Percentiles rank a stretch among this genome's conserved stretches.
Evolutionary conservation across 441 rosid genomes (phyloP).

Genomic region (Euphorbia corollata): DNA sequence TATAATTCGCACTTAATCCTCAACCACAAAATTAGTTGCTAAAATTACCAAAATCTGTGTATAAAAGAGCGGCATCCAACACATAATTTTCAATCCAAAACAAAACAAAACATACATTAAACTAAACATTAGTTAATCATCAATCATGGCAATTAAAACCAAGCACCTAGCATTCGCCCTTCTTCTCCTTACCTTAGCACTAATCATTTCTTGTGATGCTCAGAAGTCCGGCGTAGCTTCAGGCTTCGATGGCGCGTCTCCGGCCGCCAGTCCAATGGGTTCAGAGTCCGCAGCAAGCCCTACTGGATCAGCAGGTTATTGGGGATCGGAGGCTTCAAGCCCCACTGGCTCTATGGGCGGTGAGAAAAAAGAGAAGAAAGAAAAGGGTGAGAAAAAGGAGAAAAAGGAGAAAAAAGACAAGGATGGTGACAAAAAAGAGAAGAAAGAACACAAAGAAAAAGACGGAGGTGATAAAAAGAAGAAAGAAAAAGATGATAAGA

Average conservation of each 20-base stretch:
- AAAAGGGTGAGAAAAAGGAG: too few relatives aligned
- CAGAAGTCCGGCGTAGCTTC: not conserved
- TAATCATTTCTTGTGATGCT: not conserved
- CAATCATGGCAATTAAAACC: not conserved
- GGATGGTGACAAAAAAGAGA: not conserved
- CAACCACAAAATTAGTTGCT: not conserved
- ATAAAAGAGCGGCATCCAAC: not conserved
- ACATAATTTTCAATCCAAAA: not conserved
- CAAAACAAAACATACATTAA: not conserved
- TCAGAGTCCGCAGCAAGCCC: not conserved
- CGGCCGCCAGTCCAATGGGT: not conserved
- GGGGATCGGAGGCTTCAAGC: not conserved
- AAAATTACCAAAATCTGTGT: not conserved
- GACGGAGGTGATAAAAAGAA: not conserved
- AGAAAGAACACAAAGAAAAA: not conserved
- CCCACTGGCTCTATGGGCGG: not conserved
- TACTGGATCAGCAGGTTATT: not conserved
- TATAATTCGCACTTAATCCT: not conserved
- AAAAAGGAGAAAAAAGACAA: not conserved
- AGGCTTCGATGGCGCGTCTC: not conserved
- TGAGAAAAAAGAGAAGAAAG: not conserved
- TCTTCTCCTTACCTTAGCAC: not conserved
- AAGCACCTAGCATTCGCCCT: not conserved
- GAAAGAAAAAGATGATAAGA: not conserved
- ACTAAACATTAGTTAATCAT: not conserved